phyloP scores from a whole-genome alignment of 345 rosid species.

The Streptanthus diversifolius region DNA sequence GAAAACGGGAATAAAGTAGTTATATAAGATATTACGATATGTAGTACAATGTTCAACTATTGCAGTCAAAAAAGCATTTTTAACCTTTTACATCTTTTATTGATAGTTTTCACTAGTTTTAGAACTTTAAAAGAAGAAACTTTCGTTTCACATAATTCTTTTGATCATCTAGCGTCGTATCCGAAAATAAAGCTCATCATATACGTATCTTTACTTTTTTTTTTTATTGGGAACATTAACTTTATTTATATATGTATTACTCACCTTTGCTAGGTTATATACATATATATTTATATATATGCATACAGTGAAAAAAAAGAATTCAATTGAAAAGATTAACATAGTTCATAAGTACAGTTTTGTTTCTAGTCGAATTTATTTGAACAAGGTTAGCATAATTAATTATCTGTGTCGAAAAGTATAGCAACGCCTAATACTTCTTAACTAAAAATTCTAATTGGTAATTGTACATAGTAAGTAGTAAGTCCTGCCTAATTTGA shows the following conservation, averaged over 20 bases:
- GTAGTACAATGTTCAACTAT: constrained; percentile 32
- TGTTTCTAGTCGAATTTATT: not conserved
- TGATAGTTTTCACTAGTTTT: constrained; percentile 30
- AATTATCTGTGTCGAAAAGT: not conserved
- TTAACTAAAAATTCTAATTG: not conserved
- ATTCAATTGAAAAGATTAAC: not conserved
- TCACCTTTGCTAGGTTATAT: not conserved
- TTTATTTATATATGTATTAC: not conserved
- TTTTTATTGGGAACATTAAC: constrained; percentile 3
- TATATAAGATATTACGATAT: constrained; percentile 17
- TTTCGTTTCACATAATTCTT: constrained; percentile 23
- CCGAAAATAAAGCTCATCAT: constrained; percentile 24
- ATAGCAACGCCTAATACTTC: not conserved
- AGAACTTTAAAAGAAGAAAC: constrained; percentile 24
- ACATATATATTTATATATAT: not conserved
- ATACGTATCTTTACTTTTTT: constrained; percentile 26
- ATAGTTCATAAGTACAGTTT: not conserved
- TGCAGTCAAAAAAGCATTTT: constrained; percentile 36
- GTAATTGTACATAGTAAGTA: not conserved
- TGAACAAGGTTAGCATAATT: not conserved
- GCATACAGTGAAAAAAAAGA: not conserved
- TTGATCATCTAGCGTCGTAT: constrained; percentile 26
- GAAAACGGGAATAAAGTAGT: constrained; percentile 12
- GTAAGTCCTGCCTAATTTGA: not conserved
- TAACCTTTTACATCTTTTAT: constrained; percentile 33